Base-by-base conservation (phyloP, 345 rosid species). In the Eucalyptus decipiens region DNA sequence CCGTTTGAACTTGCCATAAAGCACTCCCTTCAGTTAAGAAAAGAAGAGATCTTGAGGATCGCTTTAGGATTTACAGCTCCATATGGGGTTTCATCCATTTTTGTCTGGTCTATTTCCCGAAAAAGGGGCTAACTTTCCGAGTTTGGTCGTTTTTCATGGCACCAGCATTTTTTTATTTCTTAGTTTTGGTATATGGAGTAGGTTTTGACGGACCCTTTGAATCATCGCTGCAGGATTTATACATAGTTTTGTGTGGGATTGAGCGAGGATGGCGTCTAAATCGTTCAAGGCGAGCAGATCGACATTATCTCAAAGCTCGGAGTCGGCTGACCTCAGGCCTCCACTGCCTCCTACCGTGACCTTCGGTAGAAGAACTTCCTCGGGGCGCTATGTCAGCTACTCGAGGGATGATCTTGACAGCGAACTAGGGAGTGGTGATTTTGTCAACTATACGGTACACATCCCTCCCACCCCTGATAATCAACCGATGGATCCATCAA, bases 381-480 rank as follows among this genome's bases (percentile, higher is more conserved):
- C 99, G 0, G 99, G 99, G 47, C 96, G 98, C 88, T 97, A 97
- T 86, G 91, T 96, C 87, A 97, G 93, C 93, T 97, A 95, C 93
- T 97, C 99, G 0, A 95, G 99, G 87, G 99, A 97, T 88, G 99
- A 97, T 92, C 98, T 97, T 17, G 99, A 97, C 45, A 97, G 99
- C 89, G 99, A 97, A 89, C 91, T 97, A 9, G 96, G 98, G 45
- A 95, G 94, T 88, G 62, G 85, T 26, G 99, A 97, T 87, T 97
- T 93, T 90, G 95, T 91, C 92, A 96, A 95, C 93, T 97, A 97
- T 85, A 96, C 98, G 6, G 99, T 97, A 26, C 98, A 95, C 50
- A 95, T 97, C 51, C 99, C 99, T 13, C 98, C 98, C 21, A 97
- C 99, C 45, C 99, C 99, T 14, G 99, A 97, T 90, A 97, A 97